Conservation (phyloP, 441 rosid genomes). For the Metrosideros polymorpha region DNA sequence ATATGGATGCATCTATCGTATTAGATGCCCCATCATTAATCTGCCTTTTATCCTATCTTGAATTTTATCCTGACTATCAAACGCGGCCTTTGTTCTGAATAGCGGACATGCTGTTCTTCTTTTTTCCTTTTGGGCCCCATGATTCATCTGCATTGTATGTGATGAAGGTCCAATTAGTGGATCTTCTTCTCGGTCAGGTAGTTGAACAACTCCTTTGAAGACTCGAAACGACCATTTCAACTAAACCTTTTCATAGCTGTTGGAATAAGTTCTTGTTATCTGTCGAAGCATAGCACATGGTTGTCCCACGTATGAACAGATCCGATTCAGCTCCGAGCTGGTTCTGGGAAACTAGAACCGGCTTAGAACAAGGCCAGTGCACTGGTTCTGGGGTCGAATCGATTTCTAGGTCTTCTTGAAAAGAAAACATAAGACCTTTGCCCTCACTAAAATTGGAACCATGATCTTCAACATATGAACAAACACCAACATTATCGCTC, state of each 20-base stretch:
- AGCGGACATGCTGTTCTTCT: neutral
- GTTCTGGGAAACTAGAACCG: neutral
- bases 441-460: neutral
- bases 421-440: neutral
- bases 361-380: neutral
- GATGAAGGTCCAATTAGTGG: no score
- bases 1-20: neutral
- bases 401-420: neutral
- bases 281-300: neutral
- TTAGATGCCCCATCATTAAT: no score
- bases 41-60: no score
- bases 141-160: neutral
- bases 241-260: neutral
- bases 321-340: neutral
- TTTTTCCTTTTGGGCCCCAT: no score
- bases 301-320: neutral
- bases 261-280: neutral
- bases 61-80: no score
- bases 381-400: neutral
- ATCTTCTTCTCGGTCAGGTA: no score
- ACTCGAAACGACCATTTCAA: neutral
- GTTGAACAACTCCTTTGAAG: no score
- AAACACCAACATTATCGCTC: neutral
- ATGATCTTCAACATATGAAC: neutral
- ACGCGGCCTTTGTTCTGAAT: neutral